A percentile compares a stretch with the other conserved stretches of the same genome.
phyloP scores from a whole-genome alignment of 2,329 filamentous ascomycete genomes.

The Aspergillus hiratsukae region DNA sequence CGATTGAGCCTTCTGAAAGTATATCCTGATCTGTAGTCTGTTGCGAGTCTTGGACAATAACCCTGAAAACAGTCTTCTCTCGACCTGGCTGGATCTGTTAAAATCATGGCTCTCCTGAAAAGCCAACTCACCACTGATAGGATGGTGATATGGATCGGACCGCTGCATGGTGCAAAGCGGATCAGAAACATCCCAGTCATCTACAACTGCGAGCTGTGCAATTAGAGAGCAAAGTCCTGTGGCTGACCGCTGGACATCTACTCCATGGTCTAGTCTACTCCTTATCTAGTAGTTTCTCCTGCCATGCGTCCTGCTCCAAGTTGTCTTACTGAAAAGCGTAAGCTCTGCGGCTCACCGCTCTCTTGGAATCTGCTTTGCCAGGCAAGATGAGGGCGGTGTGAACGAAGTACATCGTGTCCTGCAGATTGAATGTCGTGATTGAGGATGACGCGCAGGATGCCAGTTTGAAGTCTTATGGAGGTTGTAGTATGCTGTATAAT shows the following conservation, averaged over 20 bases:
- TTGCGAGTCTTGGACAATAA: not conserved
- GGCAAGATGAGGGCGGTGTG: slow-evolving; percentile 14
- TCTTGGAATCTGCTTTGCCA: not conserved
- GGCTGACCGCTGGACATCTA: no score
- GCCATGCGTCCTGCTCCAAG: not conserved
- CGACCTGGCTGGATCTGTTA: not conserved
- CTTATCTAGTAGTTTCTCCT: not conserved
- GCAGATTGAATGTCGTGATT: not conserved
- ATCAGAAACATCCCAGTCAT: slow-evolving; percentile 16
- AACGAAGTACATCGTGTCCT: not conserved
- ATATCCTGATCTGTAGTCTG: not conserved
- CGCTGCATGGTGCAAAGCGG: slow-evolving; percentile 35
- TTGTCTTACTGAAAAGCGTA: slow-evolving; percentile 4
- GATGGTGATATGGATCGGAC: slow-evolving; percentile 33
- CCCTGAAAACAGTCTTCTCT: no score
- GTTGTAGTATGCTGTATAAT: not conserved
- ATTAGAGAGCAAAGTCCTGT: not conserved
- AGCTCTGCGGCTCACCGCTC: slow-evolving; percentile 13
- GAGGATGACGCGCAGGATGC: not conserved
- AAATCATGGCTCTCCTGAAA: not conserved
- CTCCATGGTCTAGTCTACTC: no score
- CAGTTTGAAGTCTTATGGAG: not conserved
- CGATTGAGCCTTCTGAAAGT: not conserved
- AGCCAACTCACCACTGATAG: not conserved
- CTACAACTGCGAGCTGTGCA: not conserved